phyloP scores from a whole-genome alignment of 805 yeast species.

The Cyberlindnera nakhonratchasimensis region DNA sequence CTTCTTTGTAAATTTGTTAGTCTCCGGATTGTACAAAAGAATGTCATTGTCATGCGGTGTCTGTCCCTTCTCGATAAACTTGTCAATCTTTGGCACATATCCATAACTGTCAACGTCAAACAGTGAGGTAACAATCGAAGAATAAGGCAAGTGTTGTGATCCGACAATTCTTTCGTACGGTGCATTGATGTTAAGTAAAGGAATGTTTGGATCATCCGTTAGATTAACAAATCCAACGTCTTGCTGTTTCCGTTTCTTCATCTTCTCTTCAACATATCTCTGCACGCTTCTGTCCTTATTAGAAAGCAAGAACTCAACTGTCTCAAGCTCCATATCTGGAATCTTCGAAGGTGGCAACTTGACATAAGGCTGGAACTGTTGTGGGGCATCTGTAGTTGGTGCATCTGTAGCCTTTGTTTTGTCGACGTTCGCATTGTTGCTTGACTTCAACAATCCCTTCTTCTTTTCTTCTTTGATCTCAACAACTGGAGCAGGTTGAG shows the following conservation, averaged over 20 bases:
- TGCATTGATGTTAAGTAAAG: constrained; percentile 67
- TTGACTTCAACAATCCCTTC: constrained; percentile 21
- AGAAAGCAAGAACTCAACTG: constrained; percentile 69
- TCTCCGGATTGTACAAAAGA: constrained; percentile 24
- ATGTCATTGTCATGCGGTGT: constrained; percentile 31
- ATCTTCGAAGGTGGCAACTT: constrained; percentile 85
- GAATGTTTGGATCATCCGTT: constrained; percentile 83
- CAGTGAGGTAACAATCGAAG: constrained; percentile 68
- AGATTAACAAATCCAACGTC: constrained; percentile 73
- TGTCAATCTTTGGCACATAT: constrained; percentile 32
- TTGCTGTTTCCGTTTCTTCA: constrained; percentile 63
- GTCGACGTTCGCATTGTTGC: constrained; percentile 17
- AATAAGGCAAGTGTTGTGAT: constrained; percentile 67
- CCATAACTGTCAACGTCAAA: constrained; percentile 64
- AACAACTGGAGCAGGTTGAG: constrained; percentile 6
- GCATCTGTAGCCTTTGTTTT: constrained; percentile 15
- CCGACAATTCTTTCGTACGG: constrained; percentile 47
- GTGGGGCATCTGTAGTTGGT: constrained; percentile 24
- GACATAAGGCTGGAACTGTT: constrained; percentile 67
- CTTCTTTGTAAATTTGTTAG: constrained; percentile 28
- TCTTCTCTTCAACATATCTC: constrained; percentile 80
- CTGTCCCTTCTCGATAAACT: constrained; percentile 25
- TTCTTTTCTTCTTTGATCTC: constrained; percentile 15
- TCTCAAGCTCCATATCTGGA: constrained; percentile 86
- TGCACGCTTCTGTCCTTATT: constrained; percentile 77